Percentiles rank a stretch among this genome's conserved stretches.
Conservation (phyloP, 2,329 filamentous ascomycete genomes). For the Metarhizium guizhouense region DNA sequence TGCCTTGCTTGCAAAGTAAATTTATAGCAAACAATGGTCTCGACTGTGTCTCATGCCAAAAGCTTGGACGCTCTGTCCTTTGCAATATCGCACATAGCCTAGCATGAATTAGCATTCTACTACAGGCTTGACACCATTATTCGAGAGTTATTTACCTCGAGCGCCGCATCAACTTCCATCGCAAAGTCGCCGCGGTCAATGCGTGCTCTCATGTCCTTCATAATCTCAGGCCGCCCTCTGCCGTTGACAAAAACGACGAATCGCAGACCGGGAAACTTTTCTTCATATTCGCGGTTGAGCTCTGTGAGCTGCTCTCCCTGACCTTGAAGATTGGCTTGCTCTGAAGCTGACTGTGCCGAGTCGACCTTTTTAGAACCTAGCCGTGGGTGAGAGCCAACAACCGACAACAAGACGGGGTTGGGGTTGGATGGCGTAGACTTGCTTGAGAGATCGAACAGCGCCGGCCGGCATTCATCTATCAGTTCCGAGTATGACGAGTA, state of each 20-base stretch:
- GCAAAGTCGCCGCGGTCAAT: slow-evolving; percentile 60
- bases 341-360: slow-evolving; percentile 70
- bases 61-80: slow-evolving; percentile 67
- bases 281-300: slow-evolving; percentile 73
- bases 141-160: slow-evolving; percentile 48
- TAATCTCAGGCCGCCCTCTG: slow-evolving; percentile 60
- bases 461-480: slow-evolving; percentile 54
- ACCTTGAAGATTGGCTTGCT: slow-evolving; percentile 68
- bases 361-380: slow-evolving; percentile 74
- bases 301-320: slow-evolving; percentile 50
- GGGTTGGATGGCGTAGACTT: slow-evolving; percentile 38
- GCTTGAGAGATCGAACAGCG: slow-evolving; percentile 52
- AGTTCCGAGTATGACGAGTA: slow-evolving; percentile 63
- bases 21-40: neutral
- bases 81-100: slow-evolving; percentile 92
- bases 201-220: slow-evolving; percentile 70
- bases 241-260: slow-evolving; percentile 94
- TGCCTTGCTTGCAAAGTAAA: no score
- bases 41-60: neutral
- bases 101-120: slow-evolving; percentile 10
- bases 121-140: neutral
- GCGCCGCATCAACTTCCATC: slow-evolving; percentile 62
- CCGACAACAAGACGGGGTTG: slow-evolving; percentile 50
- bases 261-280: slow-evolving; percentile 68
- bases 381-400: slow-evolving; percentile 74